Evolutionary conservation across 2,329 filamentous ascomycete genomes (phyloP).

Genomic region (Neonectria magnoliae): DNA sequence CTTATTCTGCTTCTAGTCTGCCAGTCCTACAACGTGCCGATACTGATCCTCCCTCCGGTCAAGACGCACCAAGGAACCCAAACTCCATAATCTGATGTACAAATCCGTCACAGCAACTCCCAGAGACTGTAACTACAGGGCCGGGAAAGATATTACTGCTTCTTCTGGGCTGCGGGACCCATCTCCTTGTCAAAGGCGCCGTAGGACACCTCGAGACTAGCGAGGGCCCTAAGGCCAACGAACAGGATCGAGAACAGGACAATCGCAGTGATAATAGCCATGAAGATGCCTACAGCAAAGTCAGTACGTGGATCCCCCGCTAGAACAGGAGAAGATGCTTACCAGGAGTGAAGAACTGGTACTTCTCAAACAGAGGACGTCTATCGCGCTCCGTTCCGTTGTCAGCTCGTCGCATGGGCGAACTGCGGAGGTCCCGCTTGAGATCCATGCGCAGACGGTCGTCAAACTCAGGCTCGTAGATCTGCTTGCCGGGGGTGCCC

Average conservation of each 20-base stretch:
- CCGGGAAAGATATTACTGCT: conserved; percentile 53
- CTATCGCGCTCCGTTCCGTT: conserved; percentile 54
- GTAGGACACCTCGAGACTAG: conserved; percentile 88
- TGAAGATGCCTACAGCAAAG: conserved; percentile 78
- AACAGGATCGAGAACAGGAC: conserved; percentile 81
- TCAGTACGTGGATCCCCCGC: conserved; percentile 6
- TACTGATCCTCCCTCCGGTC: conserved; percentile 36
- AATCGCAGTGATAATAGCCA: conserved; percentile 77
- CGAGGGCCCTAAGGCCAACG: conserved; percentile 79
- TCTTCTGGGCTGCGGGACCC: conserved; percentile 89
- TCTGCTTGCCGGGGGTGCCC: conserved; percentile 66
- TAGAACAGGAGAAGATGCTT: conserved; percentile 25
- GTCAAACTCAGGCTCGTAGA: conserved; percentile 74
- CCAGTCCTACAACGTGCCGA: conserved; percentile 34
- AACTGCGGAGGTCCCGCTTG: conserved; percentile 65
- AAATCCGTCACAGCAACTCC: conserved; percentile 30
- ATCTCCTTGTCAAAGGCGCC: conserved; percentile 97
- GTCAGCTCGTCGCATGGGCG: conserved; percentile 46
- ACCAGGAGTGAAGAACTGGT: conserved; percentile 94
- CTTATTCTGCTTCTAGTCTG: conserved; percentile 34
- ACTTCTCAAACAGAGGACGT: conserved; percentile 83
- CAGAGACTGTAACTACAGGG: conserved; percentile 11
- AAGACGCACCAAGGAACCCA: conserved; percentile 40
- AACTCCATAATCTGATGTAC: conserved; percentile 47
- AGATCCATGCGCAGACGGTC: conserved; percentile 75